Conservation (phyloP, 805 yeast species). For the Candida suzukii region DNA sequence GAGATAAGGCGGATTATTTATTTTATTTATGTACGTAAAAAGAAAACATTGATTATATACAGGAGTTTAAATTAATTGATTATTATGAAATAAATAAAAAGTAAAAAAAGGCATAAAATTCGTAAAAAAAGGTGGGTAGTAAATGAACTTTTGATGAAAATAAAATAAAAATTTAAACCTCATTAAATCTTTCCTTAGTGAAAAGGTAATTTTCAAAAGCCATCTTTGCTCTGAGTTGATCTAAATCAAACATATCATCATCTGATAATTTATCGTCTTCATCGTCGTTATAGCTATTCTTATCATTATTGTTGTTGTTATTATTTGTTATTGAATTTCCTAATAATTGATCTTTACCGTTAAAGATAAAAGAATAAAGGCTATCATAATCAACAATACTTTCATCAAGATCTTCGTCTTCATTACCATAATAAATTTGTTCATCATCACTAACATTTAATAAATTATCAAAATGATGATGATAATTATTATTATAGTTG, state of each 20-base stretch:
- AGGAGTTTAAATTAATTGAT: no score
- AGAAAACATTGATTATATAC: no score
- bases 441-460: neutral
- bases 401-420: neutral
- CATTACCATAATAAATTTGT: neutral
- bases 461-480: neutral
- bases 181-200: conserved; percentile 1
- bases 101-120: no score
- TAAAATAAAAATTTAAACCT: neutral
- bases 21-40: no score
- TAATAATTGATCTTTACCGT: neutral
- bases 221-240: neutral
- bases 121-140: no score
- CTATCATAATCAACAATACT: neutral
- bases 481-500: no score
- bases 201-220: neutral
- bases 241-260: neutral
- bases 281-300: neutral
- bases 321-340: no score
- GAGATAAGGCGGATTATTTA: no score
- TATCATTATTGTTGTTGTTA: no score
- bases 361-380: neutral
- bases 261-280: neutral
- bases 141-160: no score
- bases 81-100: no score